phyloP scores from a whole-genome alignment of 2,329 filamentous ascomycete species.

The Neurospora crassa region DNA sequence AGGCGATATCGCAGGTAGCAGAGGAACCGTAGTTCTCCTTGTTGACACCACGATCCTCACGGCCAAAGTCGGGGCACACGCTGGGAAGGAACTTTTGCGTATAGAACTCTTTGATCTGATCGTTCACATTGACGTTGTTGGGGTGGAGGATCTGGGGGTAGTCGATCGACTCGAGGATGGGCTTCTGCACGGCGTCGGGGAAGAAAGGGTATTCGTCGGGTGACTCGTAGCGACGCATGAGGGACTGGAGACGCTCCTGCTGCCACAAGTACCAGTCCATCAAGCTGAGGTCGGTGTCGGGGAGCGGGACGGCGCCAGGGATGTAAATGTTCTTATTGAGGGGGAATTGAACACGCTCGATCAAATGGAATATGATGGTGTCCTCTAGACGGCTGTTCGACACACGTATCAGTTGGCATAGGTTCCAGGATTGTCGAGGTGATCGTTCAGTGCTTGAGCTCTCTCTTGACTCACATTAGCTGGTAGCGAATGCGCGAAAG shows the following conservation, averaged over 20 bases:
- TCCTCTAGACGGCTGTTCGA: constrained; percentile 77
- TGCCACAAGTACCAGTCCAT: constrained; percentile 90
- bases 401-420: neutral
- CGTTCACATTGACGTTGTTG: constrained; percentile 87
- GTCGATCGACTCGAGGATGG: constrained; percentile 77
- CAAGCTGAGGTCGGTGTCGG: constrained; percentile 64
- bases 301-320: constrained; percentile 70
- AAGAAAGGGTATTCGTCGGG: constrained; percentile 99
- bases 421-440: neutral
- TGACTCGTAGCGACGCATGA: constrained; percentile 88
- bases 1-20: constrained; percentile 82
- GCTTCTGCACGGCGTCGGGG: constrained; percentile 64
- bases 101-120: constrained; percentile 78
- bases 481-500: constrained; percentile 88
- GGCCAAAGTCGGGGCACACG: constrained; percentile 67
- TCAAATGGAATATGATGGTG: constrained; percentile 93
- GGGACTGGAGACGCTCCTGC: constrained; percentile 83
- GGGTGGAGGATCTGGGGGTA: constrained; percentile 83
- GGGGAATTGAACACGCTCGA: constrained; percentile 96
- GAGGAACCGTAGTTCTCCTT: constrained; percentile 94
- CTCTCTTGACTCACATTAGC: constrained; percentile 59
- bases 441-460: neutral
- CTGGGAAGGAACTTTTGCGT: constrained; percentile 72
- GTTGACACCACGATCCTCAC: constrained; percentile 69
- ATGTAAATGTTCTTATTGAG: constrained; percentile 82